phyloP scores from a whole-genome alignment of 2,329 filamentous ascomycete species.

The Pseudogymnoascus sp. region DNA sequence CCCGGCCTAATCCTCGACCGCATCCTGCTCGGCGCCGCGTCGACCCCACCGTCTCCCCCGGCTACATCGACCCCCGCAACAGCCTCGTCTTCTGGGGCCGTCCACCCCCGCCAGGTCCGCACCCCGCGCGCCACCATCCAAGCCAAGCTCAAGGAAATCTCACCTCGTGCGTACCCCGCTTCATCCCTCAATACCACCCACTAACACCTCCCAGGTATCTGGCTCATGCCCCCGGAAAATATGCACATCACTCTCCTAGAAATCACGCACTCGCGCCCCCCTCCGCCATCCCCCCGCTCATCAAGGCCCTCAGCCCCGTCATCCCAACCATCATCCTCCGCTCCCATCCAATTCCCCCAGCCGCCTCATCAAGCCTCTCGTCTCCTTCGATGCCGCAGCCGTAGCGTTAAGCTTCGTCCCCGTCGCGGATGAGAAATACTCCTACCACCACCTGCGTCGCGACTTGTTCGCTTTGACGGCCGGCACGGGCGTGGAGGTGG shows the following conservation, averaged over 20 bases:
- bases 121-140: slow-evolving; percentile 61
- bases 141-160: slow-evolving; percentile 52
- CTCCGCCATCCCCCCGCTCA: slow-evolving; percentile 58
- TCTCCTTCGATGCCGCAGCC: slow-evolving; percentile 80
- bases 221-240: slow-evolving; percentile 73
- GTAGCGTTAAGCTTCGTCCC: slow-evolving; percentile 84
- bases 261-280: slow-evolving; percentile 72
- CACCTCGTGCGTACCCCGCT: slow-evolving; percentile 55
- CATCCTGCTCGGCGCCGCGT: slow-evolving; percentile 65
- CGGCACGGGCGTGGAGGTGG: slow-evolving; percentile 60
- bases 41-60: slow-evolving; percentile 55
- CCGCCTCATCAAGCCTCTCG: slow-evolving; percentile 71
- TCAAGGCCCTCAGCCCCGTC: slow-evolving; percentile 48
- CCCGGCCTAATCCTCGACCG: slow-evolving; percentile 68
- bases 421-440: slow-evolving; percentile 60
- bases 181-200: background rate
- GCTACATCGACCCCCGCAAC: slow-evolving; percentile 68
- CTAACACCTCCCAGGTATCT: slow-evolving; percentile 53
- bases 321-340: slow-evolving; percentile 52
- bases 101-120: slow-evolving; percentile 65
- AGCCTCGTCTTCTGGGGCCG: slow-evolving; percentile 86
- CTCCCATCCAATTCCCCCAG: slow-evolving; percentile 63
- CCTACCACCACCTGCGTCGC: slow-evolving; percentile 82
- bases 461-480: slow-evolving; percentile 63
- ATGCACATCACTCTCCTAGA: slow-evolving; percentile 86